phyloP scores from a whole-genome alignment of 176 grass and related monocot species.

The Thinopyrum elongatum region DNA sequence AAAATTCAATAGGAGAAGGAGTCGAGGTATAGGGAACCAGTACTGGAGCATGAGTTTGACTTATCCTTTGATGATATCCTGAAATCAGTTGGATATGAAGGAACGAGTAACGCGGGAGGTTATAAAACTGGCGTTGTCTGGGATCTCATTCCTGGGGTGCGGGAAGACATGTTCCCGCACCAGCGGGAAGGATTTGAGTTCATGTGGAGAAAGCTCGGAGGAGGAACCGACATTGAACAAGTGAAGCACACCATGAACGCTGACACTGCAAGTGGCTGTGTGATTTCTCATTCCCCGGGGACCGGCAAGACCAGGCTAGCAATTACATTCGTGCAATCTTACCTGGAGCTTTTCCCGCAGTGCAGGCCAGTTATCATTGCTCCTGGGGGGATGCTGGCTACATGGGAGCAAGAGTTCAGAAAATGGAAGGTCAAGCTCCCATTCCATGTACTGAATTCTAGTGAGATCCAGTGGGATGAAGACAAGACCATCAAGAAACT shows the following conservation, averaged over 20 bases:
- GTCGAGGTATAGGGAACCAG: background rate
- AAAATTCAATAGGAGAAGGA: slow-evolving; percentile 17
- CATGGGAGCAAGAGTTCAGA: slow-evolving; percentile 65
- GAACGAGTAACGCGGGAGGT: background rate
- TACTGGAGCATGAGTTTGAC: slow-evolving; percentile 7
- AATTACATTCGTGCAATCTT: slow-evolving; percentile 73
- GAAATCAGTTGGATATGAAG: slow-evolving; percentile 31
- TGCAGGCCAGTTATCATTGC: slow-evolving; percentile 65
- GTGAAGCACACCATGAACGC: background rate
- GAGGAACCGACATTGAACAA: slow-evolving; percentile 42
- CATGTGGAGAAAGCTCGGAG: slow-evolving; percentile 63
- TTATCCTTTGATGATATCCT: slow-evolving; percentile 33
- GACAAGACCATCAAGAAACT: slow-evolving; percentile 30
- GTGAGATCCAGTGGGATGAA: slow-evolving; percentile 46
- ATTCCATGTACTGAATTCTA: slow-evolving; percentile 61
- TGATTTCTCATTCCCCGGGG: slow-evolving; percentile 86
- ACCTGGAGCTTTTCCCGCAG: slow-evolving; percentile 53
- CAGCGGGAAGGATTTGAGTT: slow-evolving; percentile 75
- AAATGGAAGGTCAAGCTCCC: slow-evolving; percentile 70
- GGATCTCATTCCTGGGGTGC: slow-evolving; percentile 60
- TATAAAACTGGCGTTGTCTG: slow-evolving; percentile 49
- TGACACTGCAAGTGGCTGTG: slow-evolving; percentile 59
- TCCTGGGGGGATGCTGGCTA: slow-evolving; percentile 48
- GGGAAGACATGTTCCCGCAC: slow-evolving; percentile 36
- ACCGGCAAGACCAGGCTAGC: slow-evolving; percentile 74